A percentile compares a stretch with the other conserved stretches of the same genome.
Evolutionary conservation across 768 basidiomycete genomes (phyloP).

Genomic region (Strobilomyces dryophilus): DNA sequence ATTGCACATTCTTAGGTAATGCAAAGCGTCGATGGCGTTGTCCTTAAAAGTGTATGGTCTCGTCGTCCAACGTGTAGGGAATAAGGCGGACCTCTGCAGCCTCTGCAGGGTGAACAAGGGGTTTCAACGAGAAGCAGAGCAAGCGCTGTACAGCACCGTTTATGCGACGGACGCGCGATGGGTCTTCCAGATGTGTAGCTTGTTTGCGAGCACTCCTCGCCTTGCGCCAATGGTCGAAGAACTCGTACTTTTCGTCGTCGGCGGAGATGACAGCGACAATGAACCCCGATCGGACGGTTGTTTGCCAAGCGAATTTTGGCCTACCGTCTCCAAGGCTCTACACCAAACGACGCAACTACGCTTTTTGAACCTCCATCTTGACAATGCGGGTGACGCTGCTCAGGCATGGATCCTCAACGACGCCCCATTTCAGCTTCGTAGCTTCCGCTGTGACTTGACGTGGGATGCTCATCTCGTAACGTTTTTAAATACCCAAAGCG

Average conservation of each 20-base stretch:
- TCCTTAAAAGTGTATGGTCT: constrained; percentile 56
- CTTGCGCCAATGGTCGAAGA: constrained; percentile 51
- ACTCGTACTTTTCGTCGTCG: constrained; percentile 44
- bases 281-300: not conserved
- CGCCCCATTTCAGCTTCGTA: constrained; percentile 51
- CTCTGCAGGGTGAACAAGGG: constrained; percentile 56
- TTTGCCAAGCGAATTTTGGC: constrained; percentile 45
- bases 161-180: constrained; percentile 39
- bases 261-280: constrained; percentile 14
- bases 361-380: constrained; percentile 48
- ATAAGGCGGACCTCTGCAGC: constrained; percentile 49
- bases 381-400: constrained; percentile 22
- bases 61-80: constrained; percentile 50
- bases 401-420: constrained; percentile 37
- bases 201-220: constrained; percentile 43
- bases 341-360: constrained; percentile 43
- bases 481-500: constrained; percentile 24
- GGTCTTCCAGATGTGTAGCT: constrained; percentile 42
- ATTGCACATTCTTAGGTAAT: constrained; percentile 27
- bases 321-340: constrained; percentile 45
- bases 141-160: constrained; percentile 56
- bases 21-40: constrained; percentile 47
- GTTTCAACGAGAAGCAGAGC: constrained; percentile 54
- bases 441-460: constrained; percentile 61
- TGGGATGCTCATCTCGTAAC: constrained; percentile 56